phyloP scores from a whole-genome alignment of 257 asterid genomes.

The Penstemon davidsonii region DNA sequence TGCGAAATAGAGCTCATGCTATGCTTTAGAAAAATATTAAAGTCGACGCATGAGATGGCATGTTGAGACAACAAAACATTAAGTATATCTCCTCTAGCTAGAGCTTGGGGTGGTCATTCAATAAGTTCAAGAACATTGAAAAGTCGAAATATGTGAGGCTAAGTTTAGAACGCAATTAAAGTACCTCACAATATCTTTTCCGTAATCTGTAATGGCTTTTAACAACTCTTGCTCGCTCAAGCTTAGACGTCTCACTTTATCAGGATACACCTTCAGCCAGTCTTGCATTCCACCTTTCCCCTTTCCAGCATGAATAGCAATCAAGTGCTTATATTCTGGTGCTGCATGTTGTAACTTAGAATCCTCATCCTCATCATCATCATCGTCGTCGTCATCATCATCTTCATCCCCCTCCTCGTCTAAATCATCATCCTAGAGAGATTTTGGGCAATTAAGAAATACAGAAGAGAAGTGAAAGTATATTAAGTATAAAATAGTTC shows the following conservation, averaged over 20 bases:
- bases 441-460: slow-evolving; percentile 6
- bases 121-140: background rate
- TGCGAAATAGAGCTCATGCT: too few species aligned
- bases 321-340: slow-evolving; percentile 64
- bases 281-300: slow-evolving; percentile 75
- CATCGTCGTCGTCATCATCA: slow-evolving; percentile 29
- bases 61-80: too few species aligned
- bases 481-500: slow-evolving; percentile 20
- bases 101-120: too few species aligned
- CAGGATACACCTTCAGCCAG: slow-evolving; percentile 65
- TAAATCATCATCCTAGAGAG: slow-evolving; percentile 40
- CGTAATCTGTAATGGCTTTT: slow-evolving; percentile 64
- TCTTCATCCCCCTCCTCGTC: slow-evolving; percentile 46
- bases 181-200: slow-evolving; percentile 75
- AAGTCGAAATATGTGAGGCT: slow-evolving; percentile 5
- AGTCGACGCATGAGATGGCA: too few species aligned
- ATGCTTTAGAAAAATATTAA: too few species aligned
- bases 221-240: slow-evolving; percentile 91
- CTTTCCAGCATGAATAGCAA: slow-evolving; percentile 90
- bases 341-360: slow-evolving; percentile 39
- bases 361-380: slow-evolving; percentile 35
- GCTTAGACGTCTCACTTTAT: slow-evolving; percentile 88
- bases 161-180: slow-evolving; percentile 17
- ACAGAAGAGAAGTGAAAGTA: slow-evolving; percentile 12
- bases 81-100: too few species aligned